A percentile compares a stretch with the other conserved stretches of the same genome.
These are phyloP conservation scores for Mucor saturninus DNA, from an alignment of 371 early-diverging fungal genomes.

Conservation along the genomic window DNA sequence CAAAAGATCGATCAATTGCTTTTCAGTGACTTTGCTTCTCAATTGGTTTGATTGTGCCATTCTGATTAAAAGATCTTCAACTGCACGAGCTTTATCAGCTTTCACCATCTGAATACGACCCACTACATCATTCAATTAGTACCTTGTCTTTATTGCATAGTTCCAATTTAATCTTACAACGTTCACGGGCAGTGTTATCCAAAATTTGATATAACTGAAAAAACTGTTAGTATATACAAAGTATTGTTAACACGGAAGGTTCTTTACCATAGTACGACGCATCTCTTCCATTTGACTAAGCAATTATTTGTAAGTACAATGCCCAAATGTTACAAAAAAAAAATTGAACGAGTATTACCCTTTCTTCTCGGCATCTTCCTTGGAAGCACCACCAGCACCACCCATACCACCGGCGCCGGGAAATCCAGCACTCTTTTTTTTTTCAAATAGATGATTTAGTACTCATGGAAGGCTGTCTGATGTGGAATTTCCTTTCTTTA, in stretches of 20 bases:
- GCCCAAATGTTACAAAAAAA: not conserved
- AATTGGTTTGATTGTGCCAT: conserved; percentile 90
- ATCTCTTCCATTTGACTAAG: conserved; percentile 82
- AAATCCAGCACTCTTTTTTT: conserved; percentile 16
- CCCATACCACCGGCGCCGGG: conserved; percentile 22
- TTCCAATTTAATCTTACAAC: conserved; percentile 59
- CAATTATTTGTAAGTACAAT: not conserved
- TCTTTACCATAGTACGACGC: conserved; percentile 77
- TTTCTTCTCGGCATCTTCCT: conserved; percentile 57
- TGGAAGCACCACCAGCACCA: conserved; percentile 24
- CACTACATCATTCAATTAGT: conserved; percentile 48
- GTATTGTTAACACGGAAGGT: too few species aligned
- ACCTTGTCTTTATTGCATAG: not conserved
- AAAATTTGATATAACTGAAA: conserved; percentile 80
- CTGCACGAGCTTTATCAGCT: conserved; percentile 85
- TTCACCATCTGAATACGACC: conserved; percentile 91
- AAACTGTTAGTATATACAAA: not conserved
- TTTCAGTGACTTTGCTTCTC: conserved; percentile 79
- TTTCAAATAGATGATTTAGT: too few species aligned
- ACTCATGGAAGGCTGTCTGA: too few species aligned
- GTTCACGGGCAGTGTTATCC: conserved; percentile 83
- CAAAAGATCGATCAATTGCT: conserved; percentile 83
- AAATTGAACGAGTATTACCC: conserved; percentile 29
- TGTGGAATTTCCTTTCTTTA: not conserved
- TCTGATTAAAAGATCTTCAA: conserved; percentile 88